Percentiles rank a stretch among this genome's conserved stretches.
These are phyloP conservation scores for Verbascum thapsus DNA, from an alignment of 257 asterid species.

Conservation along the genomic window DNA sequence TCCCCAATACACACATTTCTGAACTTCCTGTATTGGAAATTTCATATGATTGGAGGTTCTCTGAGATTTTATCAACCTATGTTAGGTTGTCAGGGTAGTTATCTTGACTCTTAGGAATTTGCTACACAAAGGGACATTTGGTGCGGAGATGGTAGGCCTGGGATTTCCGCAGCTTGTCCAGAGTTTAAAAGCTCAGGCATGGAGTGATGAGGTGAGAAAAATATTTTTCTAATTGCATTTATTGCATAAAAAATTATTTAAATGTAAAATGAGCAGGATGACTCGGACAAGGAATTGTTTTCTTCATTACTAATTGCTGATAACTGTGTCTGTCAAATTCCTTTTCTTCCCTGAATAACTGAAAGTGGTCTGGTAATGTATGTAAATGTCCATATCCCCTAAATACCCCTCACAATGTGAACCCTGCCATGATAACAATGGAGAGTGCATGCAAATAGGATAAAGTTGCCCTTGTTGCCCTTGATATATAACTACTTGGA, in stretches of 20 bases:
- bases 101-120: constrained; percentile 82
- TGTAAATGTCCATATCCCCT: constrained; percentile 12
- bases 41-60: too few species aligned
- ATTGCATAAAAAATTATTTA: constrained; percentile 20
- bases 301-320: constrained; percentile 6
- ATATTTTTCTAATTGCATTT: constrained; percentile 14
- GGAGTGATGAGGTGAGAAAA: constrained; percentile 97
- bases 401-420: neutral
- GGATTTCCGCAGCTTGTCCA: constrained; percentile 83
- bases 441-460: too few species aligned
- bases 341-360: neutral
- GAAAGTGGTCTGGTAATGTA: neutral
- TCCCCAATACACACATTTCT: constrained; percentile 21
- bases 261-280: neutral
- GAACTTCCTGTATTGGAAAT: too few species aligned
- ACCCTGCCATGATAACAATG: too few species aligned
- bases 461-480: too few species aligned
- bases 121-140: constrained; percentile 76
- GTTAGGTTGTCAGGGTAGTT: constrained; percentile 88
- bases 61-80: constrained; percentile 30
- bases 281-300: neutral
- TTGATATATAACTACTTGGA: too few species aligned
- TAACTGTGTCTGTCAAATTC: neutral
- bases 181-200: constrained; percentile 88
- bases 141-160: constrained; percentile 82